Evolutionary conservation across 2,329 filamentous ascomycete species (phyloP), one percentile per base, ranked within the genome.

Genomic region (Trichoderma atroviride): DNA sequence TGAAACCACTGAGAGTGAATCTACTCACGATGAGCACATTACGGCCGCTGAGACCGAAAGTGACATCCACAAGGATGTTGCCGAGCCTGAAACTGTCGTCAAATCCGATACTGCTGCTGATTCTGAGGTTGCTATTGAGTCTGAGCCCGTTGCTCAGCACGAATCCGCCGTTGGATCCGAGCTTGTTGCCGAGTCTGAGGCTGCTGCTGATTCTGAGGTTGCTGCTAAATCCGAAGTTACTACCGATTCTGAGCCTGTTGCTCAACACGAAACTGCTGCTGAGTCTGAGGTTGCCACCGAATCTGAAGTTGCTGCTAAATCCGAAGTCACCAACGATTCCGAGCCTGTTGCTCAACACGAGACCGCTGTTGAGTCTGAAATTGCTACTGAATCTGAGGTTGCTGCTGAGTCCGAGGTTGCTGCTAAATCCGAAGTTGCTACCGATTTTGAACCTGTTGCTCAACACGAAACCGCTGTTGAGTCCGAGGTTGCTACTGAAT

Each of bases 241-340:
- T 33, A 71, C 27, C 19, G 22, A 62, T n/a, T 31, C 24, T 10
- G 72, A 62, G 13, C 56, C 67, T 22, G 52, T 43, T 16, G 68
- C 70, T 35, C 71, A 74, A 65, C 69, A 71, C 40, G 55, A 35
- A 13, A 40, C 40, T 31, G 62, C 31, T 27, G 58, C 66, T 24
- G 52, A 64, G 4, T 52, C 60, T 22, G 47, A 69, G 5, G n/a
- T 52, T 16, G 56, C 57, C 55, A 58, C 16, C 31, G 56, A 53
- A 14, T 13, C 60, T 16, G 56, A 59, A n/a, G 61, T 55, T 43
- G 22, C 57, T 19, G 5, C 50, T 29, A 59, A 69, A 19, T 57
- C 35, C 40, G 57, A 64, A 31, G 59, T 50, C 7, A 37, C 53
- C 29, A n/a, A 40, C 37, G 27, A 70, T 10, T n/a, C 65, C n/a